Evolutionary conservation across 2,329 filamentous ascomycete species (phyloP).

Genomic region (Ceratocystiopsis brevicomis): DNA sequence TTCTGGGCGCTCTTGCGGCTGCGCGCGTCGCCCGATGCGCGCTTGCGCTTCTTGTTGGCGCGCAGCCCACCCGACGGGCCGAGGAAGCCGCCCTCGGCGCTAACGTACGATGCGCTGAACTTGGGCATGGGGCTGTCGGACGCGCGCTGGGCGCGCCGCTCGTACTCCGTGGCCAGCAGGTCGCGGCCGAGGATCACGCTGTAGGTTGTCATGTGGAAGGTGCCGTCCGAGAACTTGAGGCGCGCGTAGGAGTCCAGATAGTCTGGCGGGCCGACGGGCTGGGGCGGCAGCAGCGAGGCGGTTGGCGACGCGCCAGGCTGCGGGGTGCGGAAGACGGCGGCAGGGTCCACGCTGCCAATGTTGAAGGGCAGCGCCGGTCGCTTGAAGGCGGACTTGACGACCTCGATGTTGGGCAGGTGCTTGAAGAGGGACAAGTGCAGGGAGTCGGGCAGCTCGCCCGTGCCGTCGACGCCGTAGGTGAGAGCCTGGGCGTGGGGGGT

Average conservation of each 20-base stretch:
- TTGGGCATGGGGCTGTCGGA: conserved; percentile 27
- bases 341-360: no score
- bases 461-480: neutral
- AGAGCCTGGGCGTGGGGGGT: neutral
- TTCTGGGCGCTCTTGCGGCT: neutral
- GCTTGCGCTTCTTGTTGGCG: neutral
- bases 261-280: no score
- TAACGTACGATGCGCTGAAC: conserved; percentile 47
- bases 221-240: conserved; percentile 54
- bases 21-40: neutral
- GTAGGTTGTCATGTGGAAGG: conserved; percentile 63
- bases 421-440: no score
- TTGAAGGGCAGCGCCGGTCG: no score
- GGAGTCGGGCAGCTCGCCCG: neutral
- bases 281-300: no score
- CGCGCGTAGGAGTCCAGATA: conserved; percentile 36
- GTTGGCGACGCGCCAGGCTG: no score
- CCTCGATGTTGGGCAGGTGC: no score
- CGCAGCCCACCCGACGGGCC: conserved; percentile 26
- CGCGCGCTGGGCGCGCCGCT: conserved; percentile 26
- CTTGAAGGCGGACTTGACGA: no score
- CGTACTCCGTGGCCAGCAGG: conserved; percentile 36
- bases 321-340: no score
- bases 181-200: conserved; percentile 56
- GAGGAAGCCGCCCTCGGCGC: conserved; percentile 50